These are phyloP conservation scores for Fraxinus latifolia DNA, from an alignment of 305 asterid species.

Conservation along the genomic window DNA sequence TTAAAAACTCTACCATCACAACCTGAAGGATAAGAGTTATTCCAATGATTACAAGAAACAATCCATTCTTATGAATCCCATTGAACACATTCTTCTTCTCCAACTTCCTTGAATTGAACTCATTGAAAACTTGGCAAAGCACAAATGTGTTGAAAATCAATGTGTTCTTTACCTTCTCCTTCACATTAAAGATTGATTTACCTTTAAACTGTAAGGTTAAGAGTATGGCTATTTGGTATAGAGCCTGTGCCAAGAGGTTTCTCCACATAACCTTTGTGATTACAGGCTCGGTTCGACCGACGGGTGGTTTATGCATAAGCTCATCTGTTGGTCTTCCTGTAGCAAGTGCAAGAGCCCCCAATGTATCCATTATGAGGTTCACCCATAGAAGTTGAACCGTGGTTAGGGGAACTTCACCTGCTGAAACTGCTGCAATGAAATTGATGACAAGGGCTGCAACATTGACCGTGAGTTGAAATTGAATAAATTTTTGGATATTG, in stretches of 20 bases:
- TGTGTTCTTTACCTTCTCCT: slow-evolving; percentile 31
- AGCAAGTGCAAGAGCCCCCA: slow-evolving; percentile 54
- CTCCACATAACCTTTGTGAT: slow-evolving; percentile 52
- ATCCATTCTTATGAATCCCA: slow-evolving; percentile 32
- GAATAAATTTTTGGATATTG: slow-evolving; percentile 56
- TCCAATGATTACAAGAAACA: slow-evolving; percentile 40
- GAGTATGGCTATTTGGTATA: slow-evolving; percentile 39
- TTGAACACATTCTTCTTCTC: slow-evolving; percentile 48
- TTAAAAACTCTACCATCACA: slow-evolving; percentile 46
- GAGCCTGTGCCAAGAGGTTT: slow-evolving; percentile 37
- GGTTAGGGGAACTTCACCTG: slow-evolving; percentile 50
- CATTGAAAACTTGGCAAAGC: slow-evolving; percentile 50
- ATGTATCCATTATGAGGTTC: slow-evolving; percentile 52
- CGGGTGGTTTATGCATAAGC: slow-evolving; percentile 39
- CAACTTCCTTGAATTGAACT: slow-evolving; percentile 43
- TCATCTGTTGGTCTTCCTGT: slow-evolving; percentile 38
- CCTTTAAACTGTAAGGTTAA: slow-evolving; percentile 38
- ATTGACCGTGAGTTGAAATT: slow-evolving; percentile 52
- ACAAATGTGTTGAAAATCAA: slow-evolving; percentile 42
- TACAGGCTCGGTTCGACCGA: slow-evolving; percentile 41
- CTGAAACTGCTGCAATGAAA: slow-evolving; percentile 44
- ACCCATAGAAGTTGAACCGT: slow-evolving; percentile 56
- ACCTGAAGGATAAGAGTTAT: slow-evolving; percentile 36
- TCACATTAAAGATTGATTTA: slow-evolving; percentile 20
- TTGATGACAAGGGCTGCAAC: slow-evolving; percentile 47